Evolutionary conservation across 768 basidiomycete species (phyloP).

Genomic region (Gymnopilus dilepis): DNA sequence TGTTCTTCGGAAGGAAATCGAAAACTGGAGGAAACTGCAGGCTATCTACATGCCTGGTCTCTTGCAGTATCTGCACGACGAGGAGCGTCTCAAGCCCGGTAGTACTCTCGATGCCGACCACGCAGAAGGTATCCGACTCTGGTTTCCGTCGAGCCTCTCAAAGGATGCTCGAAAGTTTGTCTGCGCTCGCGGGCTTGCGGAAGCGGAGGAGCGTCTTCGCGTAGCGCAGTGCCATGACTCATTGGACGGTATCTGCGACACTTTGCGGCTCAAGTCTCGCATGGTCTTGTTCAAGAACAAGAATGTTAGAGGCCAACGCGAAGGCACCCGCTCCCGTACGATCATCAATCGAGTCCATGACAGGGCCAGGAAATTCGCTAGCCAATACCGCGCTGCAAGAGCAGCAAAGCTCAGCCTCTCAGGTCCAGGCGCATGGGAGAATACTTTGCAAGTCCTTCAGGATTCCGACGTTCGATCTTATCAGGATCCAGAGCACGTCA

Average conservation of each 20-base stretch:
- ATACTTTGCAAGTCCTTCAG: conserved; percentile 8
- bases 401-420: too few relatives aligned
- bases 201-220: background rate
- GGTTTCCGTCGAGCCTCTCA: background rate
- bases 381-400: too few relatives aligned
- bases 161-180: background rate
- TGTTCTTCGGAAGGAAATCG: background rate
- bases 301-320: background rate
- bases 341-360: background rate
- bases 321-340: conserved; percentile 16
- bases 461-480: too few relatives aligned
- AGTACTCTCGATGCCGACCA: background rate
- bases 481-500: conserved; percentile 6
- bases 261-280: conserved; percentile 15
- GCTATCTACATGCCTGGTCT: conserved; percentile 9
- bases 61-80: background rate
- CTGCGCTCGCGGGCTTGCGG: background rate
- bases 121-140: background rate
- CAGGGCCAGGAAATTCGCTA: background rate
- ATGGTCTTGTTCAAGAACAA: conserved; percentile 9
- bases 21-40: background rate
- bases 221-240: background rate
- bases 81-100: background rate
- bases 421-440: conserved; percentile 16
- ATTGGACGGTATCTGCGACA: background rate